phyloP scores from a whole-genome alignment of 306 rosid genomes.

The Oemleria cerasiformis region DNA sequence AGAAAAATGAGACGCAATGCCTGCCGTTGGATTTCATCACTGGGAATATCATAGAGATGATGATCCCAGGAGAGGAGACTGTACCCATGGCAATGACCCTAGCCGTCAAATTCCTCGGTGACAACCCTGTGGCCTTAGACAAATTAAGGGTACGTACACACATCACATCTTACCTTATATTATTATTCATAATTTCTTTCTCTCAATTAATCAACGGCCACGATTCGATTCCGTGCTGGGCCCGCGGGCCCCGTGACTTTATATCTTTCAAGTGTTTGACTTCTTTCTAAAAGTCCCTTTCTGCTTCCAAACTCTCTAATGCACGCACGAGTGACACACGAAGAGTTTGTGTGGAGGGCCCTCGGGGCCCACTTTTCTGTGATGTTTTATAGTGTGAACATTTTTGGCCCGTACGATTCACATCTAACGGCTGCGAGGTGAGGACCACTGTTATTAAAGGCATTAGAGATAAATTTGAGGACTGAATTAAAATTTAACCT shows the following conservation, averaged over 20 bases:
- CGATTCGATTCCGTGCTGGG: slow-evolving; percentile 1
- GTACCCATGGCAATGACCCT: slow-evolving; percentile 78
- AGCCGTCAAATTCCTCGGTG: slow-evolving; percentile 61
- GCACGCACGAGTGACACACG: slow-evolving; percentile 28
- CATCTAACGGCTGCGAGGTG: slow-evolving; percentile 32
- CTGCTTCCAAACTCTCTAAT: slow-evolving; percentile 15
- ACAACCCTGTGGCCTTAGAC: slow-evolving; percentile 53
- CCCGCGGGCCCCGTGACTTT: slow-evolving; percentile 1
- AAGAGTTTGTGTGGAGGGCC: slow-evolving; percentile 7
- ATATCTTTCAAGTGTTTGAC: slow-evolving; percentile 28
- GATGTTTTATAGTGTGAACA: neutral
- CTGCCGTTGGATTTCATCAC: slow-evolving; percentile 59
- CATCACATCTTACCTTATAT: neutral
- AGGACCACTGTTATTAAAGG: slow-evolving; percentile 35
- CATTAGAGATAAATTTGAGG: no score
- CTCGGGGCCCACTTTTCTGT: slow-evolving; percentile 19
- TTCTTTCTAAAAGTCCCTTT: neutral
- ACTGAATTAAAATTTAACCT: no score
- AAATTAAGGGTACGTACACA: slow-evolving; percentile 46
- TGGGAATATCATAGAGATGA: slow-evolving; percentile 68
- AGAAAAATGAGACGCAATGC: slow-evolving; percentile 19
- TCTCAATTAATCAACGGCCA: slow-evolving; percentile 18
- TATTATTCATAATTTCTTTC: neutral
- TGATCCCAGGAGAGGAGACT: slow-evolving; percentile 95
- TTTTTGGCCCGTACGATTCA: slow-evolving; percentile 39